Conservation (phyloP, 2,329 filamentous ascomycete species). For the Clonostachys rhizophaga region DNA sequence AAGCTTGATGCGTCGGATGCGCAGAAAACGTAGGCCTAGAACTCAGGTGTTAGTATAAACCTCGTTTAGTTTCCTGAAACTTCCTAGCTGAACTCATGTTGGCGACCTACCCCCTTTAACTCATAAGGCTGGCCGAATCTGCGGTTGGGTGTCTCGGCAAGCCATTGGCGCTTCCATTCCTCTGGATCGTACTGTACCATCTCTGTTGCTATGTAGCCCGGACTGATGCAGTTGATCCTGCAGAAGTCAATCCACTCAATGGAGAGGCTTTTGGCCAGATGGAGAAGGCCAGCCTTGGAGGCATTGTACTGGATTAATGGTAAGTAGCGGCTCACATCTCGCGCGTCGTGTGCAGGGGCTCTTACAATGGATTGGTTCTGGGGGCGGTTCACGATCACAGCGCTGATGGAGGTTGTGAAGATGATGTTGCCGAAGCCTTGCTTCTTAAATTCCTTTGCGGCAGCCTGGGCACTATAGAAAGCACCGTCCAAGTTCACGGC, state of each 20-base stretch:
- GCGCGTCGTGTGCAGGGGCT: too few species aligned
- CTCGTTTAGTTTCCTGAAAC: constrained; percentile 42
- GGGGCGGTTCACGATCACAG: constrained; percentile 54
- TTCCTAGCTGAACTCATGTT: constrained; percentile 60
- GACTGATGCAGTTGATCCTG: background rate
- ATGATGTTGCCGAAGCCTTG: constrained; percentile 27
- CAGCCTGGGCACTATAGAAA: constrained; percentile 35
- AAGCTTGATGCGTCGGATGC: constrained; percentile 45
- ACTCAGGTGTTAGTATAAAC: constrained; percentile 43
- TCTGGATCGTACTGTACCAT: constrained; percentile 33
- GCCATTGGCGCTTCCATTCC: too few species aligned
- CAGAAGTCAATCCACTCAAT: constrained; percentile 59
- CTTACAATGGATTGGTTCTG: constrained; percentile 57
- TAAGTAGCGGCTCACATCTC: constrained; percentile 26
- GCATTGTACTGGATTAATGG: constrained; percentile 52
- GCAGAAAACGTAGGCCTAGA: too few species aligned
- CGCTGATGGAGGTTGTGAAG: constrained; percentile 33
- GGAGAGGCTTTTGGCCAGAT: constrained; percentile 61
- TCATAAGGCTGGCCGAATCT: constrained; percentile 36
- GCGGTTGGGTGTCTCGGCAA: constrained; percentile 17
- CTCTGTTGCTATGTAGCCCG: constrained; percentile 1
- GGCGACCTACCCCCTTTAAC: constrained; percentile 43
- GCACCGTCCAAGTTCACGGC: constrained; percentile 34
- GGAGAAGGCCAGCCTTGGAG: constrained; percentile 57
- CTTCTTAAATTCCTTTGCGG: constrained; percentile 26